A percentile compares a stretch with the other conserved stretches of the same genome.
Evolutionary conservation across 2,329 filamentous ascomycete genomes (phyloP).

Genomic region (Pyrenophora teres): DNA sequence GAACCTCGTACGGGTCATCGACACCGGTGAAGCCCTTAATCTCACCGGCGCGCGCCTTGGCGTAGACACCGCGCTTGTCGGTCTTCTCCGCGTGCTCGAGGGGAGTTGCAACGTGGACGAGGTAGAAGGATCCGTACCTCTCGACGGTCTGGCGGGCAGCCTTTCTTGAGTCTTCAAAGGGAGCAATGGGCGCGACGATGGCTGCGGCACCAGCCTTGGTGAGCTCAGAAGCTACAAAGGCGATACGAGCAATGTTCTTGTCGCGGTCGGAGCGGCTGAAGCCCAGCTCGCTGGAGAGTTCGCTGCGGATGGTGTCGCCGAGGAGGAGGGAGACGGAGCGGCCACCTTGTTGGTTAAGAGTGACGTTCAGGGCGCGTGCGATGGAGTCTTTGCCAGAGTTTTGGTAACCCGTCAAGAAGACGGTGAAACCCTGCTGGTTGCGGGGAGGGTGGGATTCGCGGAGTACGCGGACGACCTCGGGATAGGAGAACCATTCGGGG

Average conservation of each 20-base stretch:
- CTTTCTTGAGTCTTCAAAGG: conserved; percentile 78
- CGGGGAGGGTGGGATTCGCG: conserved; percentile 95
- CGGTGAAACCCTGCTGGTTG: conserved; percentile 90
- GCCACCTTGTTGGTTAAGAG: conserved; percentile 96
- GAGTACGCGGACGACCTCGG: conserved; percentile 94
- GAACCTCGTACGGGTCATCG: conserved; percentile 92
- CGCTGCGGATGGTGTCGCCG: conserved; percentile 90
- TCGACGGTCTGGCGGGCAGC: conserved; percentile 83
- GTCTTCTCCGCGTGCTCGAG: conserved; percentile 94
- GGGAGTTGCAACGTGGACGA: conserved; percentile 91
- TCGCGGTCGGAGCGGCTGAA: conserved; percentile 92
- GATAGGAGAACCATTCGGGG: conserved; percentile 99
- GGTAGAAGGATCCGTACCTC: conserved; percentile 89
- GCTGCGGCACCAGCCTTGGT: conserved; percentile 92
- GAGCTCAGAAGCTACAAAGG: conserved; percentile 93
- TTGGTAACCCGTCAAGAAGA: conserved; percentile 96
- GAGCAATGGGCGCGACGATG: conserved; percentile 94
- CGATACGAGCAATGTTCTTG: conserved; percentile 93
- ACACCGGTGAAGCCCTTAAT: conserved; percentile 99
- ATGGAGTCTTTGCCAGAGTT: conserved; percentile 98
- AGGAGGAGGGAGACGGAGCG: conserved; percentile 92
- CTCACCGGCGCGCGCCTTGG: conserved; percentile 79
- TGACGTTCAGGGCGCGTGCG: conserved; percentile 92
- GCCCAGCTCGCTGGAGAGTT: conserved; percentile 92
- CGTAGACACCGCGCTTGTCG: conserved; percentile 90